These are phyloP conservation scores for Colletotrichum chlorophyti DNA, from an alignment of 2,329 filamentous ascomycete genomes.

Conservation along the genomic window DNA sequence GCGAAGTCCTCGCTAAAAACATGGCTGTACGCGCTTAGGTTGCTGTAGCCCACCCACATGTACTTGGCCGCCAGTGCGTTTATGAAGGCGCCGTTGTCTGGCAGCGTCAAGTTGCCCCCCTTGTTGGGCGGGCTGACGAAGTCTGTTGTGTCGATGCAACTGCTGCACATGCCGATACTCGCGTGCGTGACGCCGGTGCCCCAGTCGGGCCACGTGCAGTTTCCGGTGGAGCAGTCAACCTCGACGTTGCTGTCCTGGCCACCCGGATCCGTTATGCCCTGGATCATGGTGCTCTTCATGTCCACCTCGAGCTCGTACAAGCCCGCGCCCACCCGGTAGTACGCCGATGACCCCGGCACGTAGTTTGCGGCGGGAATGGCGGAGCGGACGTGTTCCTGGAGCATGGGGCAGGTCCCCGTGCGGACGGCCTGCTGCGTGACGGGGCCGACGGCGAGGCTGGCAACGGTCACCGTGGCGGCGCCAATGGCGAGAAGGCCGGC, in stretches of 20 bases:
- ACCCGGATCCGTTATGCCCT: slow-evolving; percentile 35
- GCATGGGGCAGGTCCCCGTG: slow-evolving; percentile 26
- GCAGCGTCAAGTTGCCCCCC: slow-evolving; percentile 12
- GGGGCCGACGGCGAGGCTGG: slow-evolving; percentile 37
- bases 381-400: background rate
- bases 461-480: slow-evolving; percentile 34
- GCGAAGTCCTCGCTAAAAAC: slow-evolving; percentile 6
- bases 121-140: slow-evolving; percentile 8
- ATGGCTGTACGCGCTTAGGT: slow-evolving; percentile 4
- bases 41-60: slow-evolving; percentile 25
- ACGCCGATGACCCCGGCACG: slow-evolving; percentile 29
- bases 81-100: background rate
- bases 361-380: slow-evolving; percentile 8
- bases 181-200: slow-evolving; percentile 20
- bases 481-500: slow-evolving; percentile 28
- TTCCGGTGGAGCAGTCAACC: slow-evolving; percentile 7
- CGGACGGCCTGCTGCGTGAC: slow-evolving; percentile 40
- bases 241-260: slow-evolving; percentile 30
- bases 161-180: slow-evolving; percentile 20
- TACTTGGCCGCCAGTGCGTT: slow-evolving; percentile 3
- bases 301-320: slow-evolving; percentile 34
- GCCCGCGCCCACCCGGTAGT: slow-evolving; percentile 31
- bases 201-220: slow-evolving; percentile 19
- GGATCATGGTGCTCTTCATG: slow-evolving; percentile 40
- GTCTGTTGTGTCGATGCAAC: slow-evolving; percentile 13